Base-by-base conservation (phyloP, 495 filamentous ascomycete species). In the Penicillium paradoxum region DNA sequence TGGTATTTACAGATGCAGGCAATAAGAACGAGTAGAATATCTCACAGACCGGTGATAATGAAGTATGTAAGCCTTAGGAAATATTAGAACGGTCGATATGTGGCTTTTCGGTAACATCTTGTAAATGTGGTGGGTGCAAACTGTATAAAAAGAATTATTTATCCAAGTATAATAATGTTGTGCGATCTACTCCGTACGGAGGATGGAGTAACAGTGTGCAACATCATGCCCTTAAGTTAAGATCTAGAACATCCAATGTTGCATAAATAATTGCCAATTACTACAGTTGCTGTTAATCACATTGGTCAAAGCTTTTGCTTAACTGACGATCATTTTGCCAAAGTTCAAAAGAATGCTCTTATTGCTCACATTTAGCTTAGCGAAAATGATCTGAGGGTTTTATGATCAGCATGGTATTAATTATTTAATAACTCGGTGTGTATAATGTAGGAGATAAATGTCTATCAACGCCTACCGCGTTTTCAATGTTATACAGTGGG, bases 221-320 rank as follows among this genome's bases (percentile, higher is more conserved):
- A n/a, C n/a, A 27, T 27, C 7, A 3, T 27, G 3, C 4, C 8
- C 8, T 15, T 8, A 15, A 6, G 17, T 8, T 36, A 18, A 47
- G 30, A 47, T 24, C 6, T 32, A 32, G 4, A 32, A 11, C 29
- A 32, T 3, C 9, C 13, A 37, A 40, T 39, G 6, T 11, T n/a
- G 17, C 19, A 3, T 9, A 18, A 37, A 40, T 39, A 13, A 21
- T 19, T 22, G 15, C 24, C 24, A 22, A 40, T 30, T 15, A 10
- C 17, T 32, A 44, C 3, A 13, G 32, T 32, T 11, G 18, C 29
- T 47, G 18, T 18, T n/a, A 15, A 21, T 49, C 45, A 40, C 7
- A 39, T 13, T 32, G 27, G 37, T 41, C 48, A 41, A 15, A 42
- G 48, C 48, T 21, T 40, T 50, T 40, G 33, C 36, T 50, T 39